Conservation (phyloP, 208 protist species). For the Herpetomonas muscarum region DNA sequence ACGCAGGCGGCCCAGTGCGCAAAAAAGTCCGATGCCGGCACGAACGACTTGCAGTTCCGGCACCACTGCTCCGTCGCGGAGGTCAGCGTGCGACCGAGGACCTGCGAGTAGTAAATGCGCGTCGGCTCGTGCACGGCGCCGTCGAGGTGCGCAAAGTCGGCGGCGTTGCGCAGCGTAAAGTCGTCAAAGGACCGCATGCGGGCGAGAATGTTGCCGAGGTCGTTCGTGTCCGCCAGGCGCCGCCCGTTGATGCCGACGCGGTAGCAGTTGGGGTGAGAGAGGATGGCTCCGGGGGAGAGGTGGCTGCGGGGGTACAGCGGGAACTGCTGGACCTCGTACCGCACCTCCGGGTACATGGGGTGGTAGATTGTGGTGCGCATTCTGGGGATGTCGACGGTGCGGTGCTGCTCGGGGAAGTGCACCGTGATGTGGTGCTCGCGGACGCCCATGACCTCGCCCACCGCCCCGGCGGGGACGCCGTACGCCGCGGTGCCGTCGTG, state of each 20-base stretch:
- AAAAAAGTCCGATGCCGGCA: constrained; percentile 59
- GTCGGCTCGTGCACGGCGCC: constrained; percentile 89
- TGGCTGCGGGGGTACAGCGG: constrained; percentile 73
- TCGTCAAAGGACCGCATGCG: constrained; percentile 72
- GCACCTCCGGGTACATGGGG: constrained; percentile 67
- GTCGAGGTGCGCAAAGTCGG: constrained; percentile 71
- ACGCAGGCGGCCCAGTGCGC: constrained; percentile 78
- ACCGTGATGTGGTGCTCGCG: constrained; percentile 72
- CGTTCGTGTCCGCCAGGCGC: constrained; percentile 84
- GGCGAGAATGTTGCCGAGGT: constrained; percentile 84
- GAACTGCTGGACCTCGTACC: constrained; percentile 78
- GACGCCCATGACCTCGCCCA: constrained; percentile 80
- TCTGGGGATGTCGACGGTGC: constrained; percentile 72
- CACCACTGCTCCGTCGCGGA: constrained; percentile 76
- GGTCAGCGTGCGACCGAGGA: constrained; percentile 38
- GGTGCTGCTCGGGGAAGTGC: constrained; percentile 68
- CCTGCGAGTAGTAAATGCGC: constrained; percentile 83
- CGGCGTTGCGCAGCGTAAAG: constrained; percentile 72
- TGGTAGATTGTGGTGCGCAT: constrained; percentile 74
- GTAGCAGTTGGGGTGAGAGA: constrained; percentile 46
- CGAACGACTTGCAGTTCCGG: constrained; percentile 87
- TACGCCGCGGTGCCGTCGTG: constrained; percentile 44
- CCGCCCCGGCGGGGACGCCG: constrained; percentile 61
- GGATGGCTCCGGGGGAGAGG: constrained; percentile 61
- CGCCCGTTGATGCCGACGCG: constrained; percentile 72